These are phyloP conservation scores for Waltergamsia citrina DNA, from an alignment of 2,329 filamentous ascomycete genomes.

Conservation along the genomic window DNA sequence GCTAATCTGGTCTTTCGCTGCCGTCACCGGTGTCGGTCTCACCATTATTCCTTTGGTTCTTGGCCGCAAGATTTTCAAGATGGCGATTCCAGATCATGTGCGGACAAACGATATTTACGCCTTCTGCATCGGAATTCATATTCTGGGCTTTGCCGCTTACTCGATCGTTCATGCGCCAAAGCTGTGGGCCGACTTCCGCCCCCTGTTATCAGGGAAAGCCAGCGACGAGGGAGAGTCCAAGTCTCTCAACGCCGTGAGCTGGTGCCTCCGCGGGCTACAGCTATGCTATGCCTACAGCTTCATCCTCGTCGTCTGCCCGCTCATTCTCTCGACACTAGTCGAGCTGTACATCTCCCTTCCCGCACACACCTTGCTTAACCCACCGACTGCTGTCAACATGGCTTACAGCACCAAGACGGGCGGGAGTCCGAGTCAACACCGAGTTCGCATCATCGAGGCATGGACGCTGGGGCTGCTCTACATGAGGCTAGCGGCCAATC, in stretches of 20 bases:
- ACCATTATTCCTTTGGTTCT: constrained; percentile 83
- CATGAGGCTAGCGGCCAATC: constrained; percentile 64
- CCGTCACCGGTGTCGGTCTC: constrained; percentile 72
- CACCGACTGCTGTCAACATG: constrained; percentile 17
- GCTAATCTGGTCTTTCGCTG: constrained; percentile 88
- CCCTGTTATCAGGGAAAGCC: constrained; percentile 12
- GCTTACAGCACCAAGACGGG: constrained; percentile 14
- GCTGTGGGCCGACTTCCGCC: constrained; percentile 21
- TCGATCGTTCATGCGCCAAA: constrained; percentile 39
- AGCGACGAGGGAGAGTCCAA: neutral
- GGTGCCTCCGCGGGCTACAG: constrained; percentile 26
- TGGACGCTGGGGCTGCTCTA: constrained; percentile 93
- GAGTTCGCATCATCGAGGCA: constrained; percentile 79
- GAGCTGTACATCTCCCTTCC: constrained; percentile 88
- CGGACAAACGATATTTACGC: constrained; percentile 93
- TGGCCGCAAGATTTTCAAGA: constrained; percentile 68
- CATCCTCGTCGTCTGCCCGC: constrained; percentile 70
- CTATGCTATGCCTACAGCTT: constrained; percentile 68
- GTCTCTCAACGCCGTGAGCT: constrained; percentile 12
- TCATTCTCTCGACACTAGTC: constrained; percentile 68
- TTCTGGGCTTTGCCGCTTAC: constrained; percentile 62
- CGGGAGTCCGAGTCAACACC: too few species aligned
- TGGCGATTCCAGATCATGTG: constrained; percentile 60
- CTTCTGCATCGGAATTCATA: constrained; percentile 82
- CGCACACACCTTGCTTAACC: constrained; percentile 66